Evolutionary conservation across 768 basidiomycete species (phyloP), one percentile per base, ranked within the genome.

Genomic region (Agaricus bisporus): DNA sequence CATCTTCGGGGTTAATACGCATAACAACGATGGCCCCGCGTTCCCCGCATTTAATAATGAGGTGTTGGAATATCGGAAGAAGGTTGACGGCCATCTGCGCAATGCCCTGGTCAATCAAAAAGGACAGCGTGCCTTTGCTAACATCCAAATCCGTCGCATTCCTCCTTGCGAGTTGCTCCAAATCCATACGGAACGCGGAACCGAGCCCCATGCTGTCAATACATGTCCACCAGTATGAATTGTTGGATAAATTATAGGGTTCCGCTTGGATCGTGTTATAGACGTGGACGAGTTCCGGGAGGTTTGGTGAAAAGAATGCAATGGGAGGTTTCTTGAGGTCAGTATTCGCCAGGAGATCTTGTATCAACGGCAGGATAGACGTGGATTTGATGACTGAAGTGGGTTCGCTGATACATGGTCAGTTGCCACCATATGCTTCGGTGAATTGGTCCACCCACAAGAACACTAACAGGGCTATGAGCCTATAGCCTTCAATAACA

Each of bases 311-410:
- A 43, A 83, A 77, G 60, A 83, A 91, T 2, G 83, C 71, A 43
- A 97, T 70, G 2, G 83, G 80, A 4, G 83, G 63, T 42, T 59
- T 61, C 6, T 58, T 52, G 14, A 55, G 44, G 18, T 53, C 51
- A 15, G 55, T 54, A 56, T 50, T 55, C 41, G 63, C 63, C 43
- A 73, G 57, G 6, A 69, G 71, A 12, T 74, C 67, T 4, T 70
- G 64, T 47, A 88, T 67, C 0, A 89, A 83, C 0, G 83, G 77
- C 5, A 97, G 63, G 55, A 98, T 82, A 2, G 75, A 71, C 1
- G 74, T 71, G 0, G 89, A 85, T 70, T 98, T 98, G 42, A 77
- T 69, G n/a, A 86, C 76, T 0, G 94, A 97, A 1, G 97, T 98
- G 1, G 97, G 95, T 68, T 99, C 97, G 66, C 89, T 91, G 58